These are phyloP conservation scores for Monilinia fructigena DNA, from an alignment of 2,329 filamentous ascomycete genomes.

Conservation along the genomic window DNA sequence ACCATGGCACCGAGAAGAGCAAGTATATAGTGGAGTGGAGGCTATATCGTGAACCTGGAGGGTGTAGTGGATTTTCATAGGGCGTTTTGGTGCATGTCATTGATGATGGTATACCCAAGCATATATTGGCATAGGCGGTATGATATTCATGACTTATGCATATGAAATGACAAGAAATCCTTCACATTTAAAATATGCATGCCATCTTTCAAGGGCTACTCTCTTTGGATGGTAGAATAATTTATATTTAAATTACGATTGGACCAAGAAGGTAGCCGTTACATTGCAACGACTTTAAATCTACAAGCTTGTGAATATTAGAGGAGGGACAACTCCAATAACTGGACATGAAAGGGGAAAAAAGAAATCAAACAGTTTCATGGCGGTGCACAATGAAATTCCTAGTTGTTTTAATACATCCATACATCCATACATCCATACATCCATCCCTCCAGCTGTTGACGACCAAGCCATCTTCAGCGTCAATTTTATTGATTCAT, in stretches of 20 bases:
- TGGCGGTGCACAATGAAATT: too few species aligned
- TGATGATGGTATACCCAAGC: constrained; percentile 11
- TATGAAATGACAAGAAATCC: not conserved
- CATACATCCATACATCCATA: too few species aligned
- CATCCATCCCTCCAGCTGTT: too few species aligned
- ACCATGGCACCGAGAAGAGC: constrained; percentile 78
- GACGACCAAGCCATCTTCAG: too few species aligned
- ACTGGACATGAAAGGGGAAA: too few species aligned
- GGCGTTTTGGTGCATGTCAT: constrained; percentile 10
- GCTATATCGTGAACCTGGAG: not conserved
- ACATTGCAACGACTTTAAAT: not conserved
- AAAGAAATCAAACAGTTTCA: too few species aligned
- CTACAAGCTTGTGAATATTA: too few species aligned
- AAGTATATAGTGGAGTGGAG: constrained; percentile 56
- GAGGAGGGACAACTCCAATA: too few species aligned
- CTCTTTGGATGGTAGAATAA: too few species aligned
- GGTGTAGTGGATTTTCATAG: not conserved
- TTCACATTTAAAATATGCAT: not conserved
- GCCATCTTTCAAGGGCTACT: too few species aligned
- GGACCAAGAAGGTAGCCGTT: not conserved
- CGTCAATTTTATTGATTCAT: too few species aligned
- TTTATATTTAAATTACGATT: not conserved
- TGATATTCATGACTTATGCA: constrained; percentile 1
- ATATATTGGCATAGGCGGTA: constrained; percentile 1
- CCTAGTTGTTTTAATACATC: too few species aligned